Evolutionary conservation across 306 rosid species (phyloP), one percentile per base, ranked within the genome.

Genomic region (Pyrus betulifolia): DNA sequence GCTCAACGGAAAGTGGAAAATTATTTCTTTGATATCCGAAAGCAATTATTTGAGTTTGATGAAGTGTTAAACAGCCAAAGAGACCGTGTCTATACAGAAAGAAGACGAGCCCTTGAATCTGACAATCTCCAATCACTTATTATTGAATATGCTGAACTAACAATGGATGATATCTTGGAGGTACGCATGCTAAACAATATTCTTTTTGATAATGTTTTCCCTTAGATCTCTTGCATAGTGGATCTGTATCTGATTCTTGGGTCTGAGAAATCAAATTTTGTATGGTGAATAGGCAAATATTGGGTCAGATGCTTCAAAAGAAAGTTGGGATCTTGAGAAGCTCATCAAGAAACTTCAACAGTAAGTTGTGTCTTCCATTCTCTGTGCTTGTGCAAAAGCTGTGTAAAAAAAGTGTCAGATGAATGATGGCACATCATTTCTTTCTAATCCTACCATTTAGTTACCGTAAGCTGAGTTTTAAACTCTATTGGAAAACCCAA

Each of bases 1-100:
- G 98, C 98, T 82, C 98, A 95, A 77, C 84, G 96, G 81, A 95
- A 95, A 90, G 98, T 95, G 69, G 97, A 95, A 84, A 95, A 90
- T 79, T 95, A 95, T 77, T 95, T 95, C 86, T 92, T 95, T 71
- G 98, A 95, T 79, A 92, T 95, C 73, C 87, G 98, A 72, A 95
- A 95, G 89, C 98, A 95, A 73, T 86, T 95, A 82, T 95, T 95
- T 75, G 98, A 95, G 85, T 95, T 70, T 84, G 98, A 95, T 69
- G 97, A 95, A 77, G 98, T 95, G 67, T 85, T 95, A 55, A 95
- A 95, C 82, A 95, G 97, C 82, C 98, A 95, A 86, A 86, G 98
- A 85, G 98, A 95, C 71, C 93, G 97, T 58, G 89, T 95, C 22
- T 95, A 95, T 79, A 88, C 95, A 0, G 98, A 95, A 87, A 92